Base-by-base conservation (phyloP, 2,329 filamentous ascomycete species). In the Aulographum hederae region DNA sequence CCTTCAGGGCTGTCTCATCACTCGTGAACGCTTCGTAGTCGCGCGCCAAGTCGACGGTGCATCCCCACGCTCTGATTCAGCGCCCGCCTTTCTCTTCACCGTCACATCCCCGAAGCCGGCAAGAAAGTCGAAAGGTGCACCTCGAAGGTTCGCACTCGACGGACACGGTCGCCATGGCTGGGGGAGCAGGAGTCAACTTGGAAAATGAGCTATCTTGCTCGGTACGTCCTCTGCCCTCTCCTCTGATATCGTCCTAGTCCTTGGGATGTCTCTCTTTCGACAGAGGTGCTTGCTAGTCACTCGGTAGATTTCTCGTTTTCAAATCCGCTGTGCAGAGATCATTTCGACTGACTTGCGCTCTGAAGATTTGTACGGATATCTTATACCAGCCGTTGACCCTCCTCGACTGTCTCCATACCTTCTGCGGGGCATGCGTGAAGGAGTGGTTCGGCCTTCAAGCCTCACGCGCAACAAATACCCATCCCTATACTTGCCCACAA, bases 171-270 rank as follows among this genome's bases (percentile, higher is more conserved):
- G 19, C 31, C 6, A 54, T 54, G 51, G 45, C 46, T 28, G 51
- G 49, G 38, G 46, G 36, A 30, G 41, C 43, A 39, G 47, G 63
- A 35, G 50, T 62, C 46, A 81, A 91, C 54, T 65, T 94, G 44
- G 89, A 94, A 60, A 86, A 77, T 55, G 89, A 98, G 67, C 63
- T 95, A 58, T 85, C 78, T 33, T 95, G 86, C 61, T 92, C 86
- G 51, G 85, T 93, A 67, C 59, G 78, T 70, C 26, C 28, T 32
- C 30, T 29, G 26, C 18, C 13, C 28, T 33, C 19, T 18, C 11
- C 27, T 14, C 8, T 16, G 14, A 11, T 29, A 11, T 16, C 14
- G 27, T 14, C 11, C 27, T 29, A 10, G 27, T 8, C 11, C 10
- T 16, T 11, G 27, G 27, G 10, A 29, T 11, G 12, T 10, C 21